These are phyloP conservation scores for Sugiyamaella neomexicana DNA, from an alignment of 1,139 yeast genomes.

Conservation along the genomic window DNA sequence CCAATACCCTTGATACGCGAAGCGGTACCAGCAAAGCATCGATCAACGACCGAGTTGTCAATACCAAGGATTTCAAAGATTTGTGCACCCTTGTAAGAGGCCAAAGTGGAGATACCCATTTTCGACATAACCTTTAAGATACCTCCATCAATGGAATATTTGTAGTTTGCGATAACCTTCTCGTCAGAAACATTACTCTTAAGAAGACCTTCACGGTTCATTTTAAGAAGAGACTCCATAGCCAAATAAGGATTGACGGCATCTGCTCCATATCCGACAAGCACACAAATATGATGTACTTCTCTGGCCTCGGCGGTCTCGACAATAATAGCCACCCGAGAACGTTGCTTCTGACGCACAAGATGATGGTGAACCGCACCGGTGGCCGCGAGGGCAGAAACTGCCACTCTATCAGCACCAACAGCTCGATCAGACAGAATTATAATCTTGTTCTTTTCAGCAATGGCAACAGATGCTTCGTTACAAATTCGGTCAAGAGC, in stretches of 20 bases:
- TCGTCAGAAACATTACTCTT: conserved; percentile 57
- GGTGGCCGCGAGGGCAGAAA: conserved; percentile 88
- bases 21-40: conserved; percentile 96
- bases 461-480: conserved; percentile 84
- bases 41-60: conserved; percentile 91
- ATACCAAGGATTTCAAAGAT: conserved; percentile 96
- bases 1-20: conserved; percentile 95
- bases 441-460: conserved; percentile 69
- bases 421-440: conserved; percentile 72
- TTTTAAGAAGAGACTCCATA: conserved; percentile 80
- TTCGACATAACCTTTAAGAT: conserved; percentile 96
- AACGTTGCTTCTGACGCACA: conserved; percentile 93
- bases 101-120: conserved; percentile 98
- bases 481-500: conserved; percentile 86
- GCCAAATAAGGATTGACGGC: conserved; percentile 93
- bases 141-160: conserved; percentile 82
- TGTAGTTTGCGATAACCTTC: conserved; percentile 70
- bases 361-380: conserved; percentile 98
- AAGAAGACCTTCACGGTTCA: conserved; percentile 79
- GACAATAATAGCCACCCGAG: conserved; percentile 85
- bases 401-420: conserved; percentile 63
- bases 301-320: conserved; percentile 98
- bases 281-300: conserved; percentile 92
- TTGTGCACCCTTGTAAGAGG: conserved; percentile 98
- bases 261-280: conserved; percentile 97